Conservation (phyloP, 805 yeast genomes). For the Jamesozyma jinghongensis region DNA sequence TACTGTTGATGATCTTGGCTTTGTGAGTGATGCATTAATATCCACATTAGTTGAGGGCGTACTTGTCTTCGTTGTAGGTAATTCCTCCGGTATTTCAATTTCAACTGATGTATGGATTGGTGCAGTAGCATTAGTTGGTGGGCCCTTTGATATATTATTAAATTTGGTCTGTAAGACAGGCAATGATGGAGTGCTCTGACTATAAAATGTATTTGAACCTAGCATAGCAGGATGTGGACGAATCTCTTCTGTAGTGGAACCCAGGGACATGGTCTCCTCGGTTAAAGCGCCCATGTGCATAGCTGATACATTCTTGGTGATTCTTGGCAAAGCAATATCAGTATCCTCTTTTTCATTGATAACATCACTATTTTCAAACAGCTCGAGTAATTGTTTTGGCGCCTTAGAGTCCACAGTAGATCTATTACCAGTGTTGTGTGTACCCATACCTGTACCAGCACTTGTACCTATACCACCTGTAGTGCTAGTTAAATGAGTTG, state of each 20-base stretch:
- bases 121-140: constrained; percentile 23
- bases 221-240: constrained; percentile 16
- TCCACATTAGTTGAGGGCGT: constrained; percentile 22
- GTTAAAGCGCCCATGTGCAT: constrained; percentile 10
- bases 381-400: constrained; percentile 61
- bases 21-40: constrained; percentile 11
- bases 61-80: constrained; percentile 22
- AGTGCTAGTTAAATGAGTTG: neutral
- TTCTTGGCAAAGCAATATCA: constrained; percentile 15
- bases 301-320: constrained; percentile 10
- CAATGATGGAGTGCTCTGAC: constrained; percentile 24
- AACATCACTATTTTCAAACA: constrained; percentile 50
- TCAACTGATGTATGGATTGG: constrained; percentile 49
- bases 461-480: constrained; percentile 16
- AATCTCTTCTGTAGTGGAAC: constrained; percentile 2
- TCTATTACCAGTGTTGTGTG: constrained; percentile 16
- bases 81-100: constrained; percentile 53
- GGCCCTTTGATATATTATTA: constrained; percentile 14
- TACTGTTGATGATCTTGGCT: constrained; percentile 26
- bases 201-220: constrained; percentile 11
- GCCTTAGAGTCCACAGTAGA: constrained; percentile 31
- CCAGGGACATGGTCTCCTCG: constrained; percentile 5
- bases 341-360: constrained; percentile 14
- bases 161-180: constrained; percentile 26
- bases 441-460: constrained; percentile 13